Conservation (phyloP, 1,139 yeast genomes). For the Pneumocystis murina region DNA sequence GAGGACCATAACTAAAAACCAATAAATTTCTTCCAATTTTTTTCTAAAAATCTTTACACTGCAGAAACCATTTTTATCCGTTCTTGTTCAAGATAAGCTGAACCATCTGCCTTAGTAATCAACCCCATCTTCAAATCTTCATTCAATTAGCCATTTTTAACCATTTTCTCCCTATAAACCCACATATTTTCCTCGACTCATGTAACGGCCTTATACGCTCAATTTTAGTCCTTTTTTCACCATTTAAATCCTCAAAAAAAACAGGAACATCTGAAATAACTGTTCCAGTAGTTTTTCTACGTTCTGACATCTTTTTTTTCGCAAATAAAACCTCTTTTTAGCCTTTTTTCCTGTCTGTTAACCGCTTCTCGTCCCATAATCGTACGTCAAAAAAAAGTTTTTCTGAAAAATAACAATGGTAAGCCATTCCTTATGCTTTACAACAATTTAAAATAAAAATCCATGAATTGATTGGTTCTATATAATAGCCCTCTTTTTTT, state of each 20-base stretch:
- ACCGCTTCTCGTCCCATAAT: neutral
- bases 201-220: neutral
- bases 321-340: neutral
- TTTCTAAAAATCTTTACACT: conserved; percentile 30
- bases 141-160: conserved; percentile 2
- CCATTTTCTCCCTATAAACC: conserved; percentile 2
- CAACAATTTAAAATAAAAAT: neutral
- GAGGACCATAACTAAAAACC: conserved; percentile 41
- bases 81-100: conserved; percentile 60
- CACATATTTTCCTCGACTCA: neutral
- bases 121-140: conserved; percentile 41
- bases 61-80: conserved; percentile 50
- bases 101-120: conserved; percentile 66
- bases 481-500: neutral
- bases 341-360: neutral
- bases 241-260: conserved; percentile 4
- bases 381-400: conserved; percentile 1
- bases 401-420: conserved; percentile 1
- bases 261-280: conserved; percentile 21
- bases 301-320: conserved; percentile 17
- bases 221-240: neutral
- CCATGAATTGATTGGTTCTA: too few relatives aligned
- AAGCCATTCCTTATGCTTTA: neutral
- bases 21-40: neutral
- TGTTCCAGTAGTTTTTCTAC: conserved; percentile 28